Conservation (phyloP, 495 filamentous ascomycete genomes). For the Neurospora intermedia region DNA sequence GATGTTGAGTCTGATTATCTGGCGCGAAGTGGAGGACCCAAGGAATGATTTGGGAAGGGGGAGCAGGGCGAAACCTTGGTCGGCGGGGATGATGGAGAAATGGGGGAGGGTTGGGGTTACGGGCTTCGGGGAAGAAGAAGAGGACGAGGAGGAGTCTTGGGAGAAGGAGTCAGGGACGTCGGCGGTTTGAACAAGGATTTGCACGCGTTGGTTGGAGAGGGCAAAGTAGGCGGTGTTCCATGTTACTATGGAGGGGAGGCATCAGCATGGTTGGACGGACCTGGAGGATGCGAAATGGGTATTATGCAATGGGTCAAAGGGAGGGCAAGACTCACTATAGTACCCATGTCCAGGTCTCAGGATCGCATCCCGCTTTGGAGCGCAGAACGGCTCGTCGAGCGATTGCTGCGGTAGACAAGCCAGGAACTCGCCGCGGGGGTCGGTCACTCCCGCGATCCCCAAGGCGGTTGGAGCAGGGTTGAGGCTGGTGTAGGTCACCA, state of each 20-base stretch:
- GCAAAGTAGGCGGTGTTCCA: conserved; percentile 16
- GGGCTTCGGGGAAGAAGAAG: conserved; percentile 5
- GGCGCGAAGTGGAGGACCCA: neutral
- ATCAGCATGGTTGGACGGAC: neutral
- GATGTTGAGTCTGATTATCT: neutral
- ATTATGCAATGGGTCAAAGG: neutral
- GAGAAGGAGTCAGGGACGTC: neutral
- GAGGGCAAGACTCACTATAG: conserved; percentile 13
- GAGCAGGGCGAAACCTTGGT: neutral
- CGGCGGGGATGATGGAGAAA: conserved; percentile 9
- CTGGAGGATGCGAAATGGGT: neutral
- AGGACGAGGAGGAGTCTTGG: conserved; percentile 1
- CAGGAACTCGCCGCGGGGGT: conserved; percentile 16
- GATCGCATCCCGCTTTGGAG: conserved; percentile 12
- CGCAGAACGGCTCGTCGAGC: conserved; percentile 19
- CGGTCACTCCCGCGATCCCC: neutral
- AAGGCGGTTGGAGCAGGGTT: conserved; percentile 19
- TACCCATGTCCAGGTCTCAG: conserved; percentile 16
- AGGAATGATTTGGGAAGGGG: conserved; percentile 9
- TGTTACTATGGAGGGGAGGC: conserved; percentile 10
- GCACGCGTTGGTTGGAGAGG: neutral
- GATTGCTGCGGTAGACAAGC: conserved; percentile 13
- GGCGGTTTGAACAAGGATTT: conserved; percentile 4
- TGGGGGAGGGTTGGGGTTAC: conserved; percentile 15
- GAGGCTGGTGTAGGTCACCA: conserved; percentile 18